Evolutionary conservation across 306 rosid genomes (phyloP), one percentile per base, ranked within the genome.

Genomic region (Carpinus viminea): DNA sequence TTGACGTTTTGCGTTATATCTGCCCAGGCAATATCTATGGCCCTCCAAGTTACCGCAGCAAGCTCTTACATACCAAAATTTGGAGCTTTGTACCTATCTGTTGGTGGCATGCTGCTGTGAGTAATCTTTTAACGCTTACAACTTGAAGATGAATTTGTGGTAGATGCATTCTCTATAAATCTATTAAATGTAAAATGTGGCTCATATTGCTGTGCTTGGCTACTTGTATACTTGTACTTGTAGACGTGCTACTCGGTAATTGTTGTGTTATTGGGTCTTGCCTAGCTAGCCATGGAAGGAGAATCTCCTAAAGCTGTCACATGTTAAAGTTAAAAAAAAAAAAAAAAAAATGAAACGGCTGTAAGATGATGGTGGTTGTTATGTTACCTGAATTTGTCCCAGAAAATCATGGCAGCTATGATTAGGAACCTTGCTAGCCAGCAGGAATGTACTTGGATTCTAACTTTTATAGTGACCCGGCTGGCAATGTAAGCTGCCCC

Each of bases 51-150:
- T 72, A 68, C 87, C 2, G 98, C 90, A 43, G 93, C 98, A 75
- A 95, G 88, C 83, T 71, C 85, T 43, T 79, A 79, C 41, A 79
- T 83, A 74, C 83, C 96, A 71, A 68, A 66, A 11, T 38, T 83
- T 70, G 92, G 88, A 79, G 85, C 89, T 12, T 47, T 88, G 84
- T 92, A 88, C 83, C 86, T 92, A 45, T 91, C 98, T 84, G 92
- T 93, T 75, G 98, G 97, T 64, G 97, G 98, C 90, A 95, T 90
- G 93, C 84, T 95, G 75, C 56, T 91, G 98, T 95, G 83, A 95
- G 98, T 90, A 55, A 55, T 57, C 78, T 81, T 76, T 46, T 70
- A 75, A 31, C 24, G 12, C 73, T 3, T 16, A 18, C 52, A 52
- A 74, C 77, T 28, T 8, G 73, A 81, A 77, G 50, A 43, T 24